Evolutionary conservation across 345 rosid genomes (phyloP).

Genomic region (Eucalyptus sideroxylon): DNA sequence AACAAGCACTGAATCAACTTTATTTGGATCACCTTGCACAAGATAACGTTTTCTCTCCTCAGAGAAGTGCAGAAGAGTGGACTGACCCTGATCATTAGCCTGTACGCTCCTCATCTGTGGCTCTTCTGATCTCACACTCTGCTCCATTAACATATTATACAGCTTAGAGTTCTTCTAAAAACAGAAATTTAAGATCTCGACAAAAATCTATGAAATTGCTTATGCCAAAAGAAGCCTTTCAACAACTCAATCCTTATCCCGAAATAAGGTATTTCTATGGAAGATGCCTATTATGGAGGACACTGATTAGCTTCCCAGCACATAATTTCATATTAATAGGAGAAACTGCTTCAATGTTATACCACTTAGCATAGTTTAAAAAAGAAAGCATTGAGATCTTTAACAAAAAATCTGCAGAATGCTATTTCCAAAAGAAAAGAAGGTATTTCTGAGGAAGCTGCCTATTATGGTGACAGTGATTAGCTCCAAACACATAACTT

Average conservation of each 20-base stretch:
- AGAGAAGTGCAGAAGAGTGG: background rate
- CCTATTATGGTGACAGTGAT: background rate
- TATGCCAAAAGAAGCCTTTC: background rate
- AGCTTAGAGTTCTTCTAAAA: background rate
- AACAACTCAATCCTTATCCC: background rate
- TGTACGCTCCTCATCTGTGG: background rate
- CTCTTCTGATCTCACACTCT: background rate
- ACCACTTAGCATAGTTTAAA: background rate
- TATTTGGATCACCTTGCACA: background rate
- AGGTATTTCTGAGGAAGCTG: background rate
- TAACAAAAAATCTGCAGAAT: background rate
- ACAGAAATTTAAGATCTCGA: background rate
- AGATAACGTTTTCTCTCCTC: background rate
- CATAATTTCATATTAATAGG: background rate
- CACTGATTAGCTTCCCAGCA: background rate
- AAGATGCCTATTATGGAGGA: background rate
- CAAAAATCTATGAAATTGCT: background rate
- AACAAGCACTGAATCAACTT: background rate
- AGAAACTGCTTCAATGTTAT: background rate
- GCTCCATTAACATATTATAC: background rate
- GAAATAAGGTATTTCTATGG: background rate
- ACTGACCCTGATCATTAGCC: background rate
- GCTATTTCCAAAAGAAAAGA: background rate
- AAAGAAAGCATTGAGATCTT: background rate
- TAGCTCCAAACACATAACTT: background rate